Evolutionary conservation across 2,329 filamentous ascomycete species (phyloP), one percentile per base, ranked within the genome.

Genomic region (Hypoxylon rubiginosum): DNA sequence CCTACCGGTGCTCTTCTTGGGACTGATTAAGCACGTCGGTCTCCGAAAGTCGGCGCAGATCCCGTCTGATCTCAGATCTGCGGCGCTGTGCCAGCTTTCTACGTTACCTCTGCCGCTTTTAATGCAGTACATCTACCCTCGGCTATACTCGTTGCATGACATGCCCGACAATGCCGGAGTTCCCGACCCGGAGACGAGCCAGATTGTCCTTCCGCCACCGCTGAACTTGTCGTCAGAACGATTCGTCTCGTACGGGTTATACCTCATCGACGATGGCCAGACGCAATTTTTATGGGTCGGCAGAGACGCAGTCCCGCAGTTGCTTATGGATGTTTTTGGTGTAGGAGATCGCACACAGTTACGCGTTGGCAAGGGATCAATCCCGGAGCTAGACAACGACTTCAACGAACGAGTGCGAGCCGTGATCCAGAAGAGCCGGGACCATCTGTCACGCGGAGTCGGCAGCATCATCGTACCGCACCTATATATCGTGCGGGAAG

Each of bases 231-330:
- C 93, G 2, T 97, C 94, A 1, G 93, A 95, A 79, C 89, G 92
- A 50, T 87, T 99, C 53, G 92, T 93, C 3, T 88, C 94, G 0
- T 97, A 97, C 76, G 96, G 96, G 28, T 83, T 99, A 17, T 99
- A 99, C 80, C 87, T 99, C 62, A 96, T 99, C 73, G 96, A 99
- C 74, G 96, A 99, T 75, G 94, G 94, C 2, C 95, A 97, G 80
- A 97, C 93, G 5, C 96, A 99, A 78, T 99, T 99, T 86, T 82
- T 99, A 51, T 99, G 96, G 96, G 87, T 98, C 19, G 96, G 96
- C 13, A 90, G 94, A 36, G 95, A 99, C 72, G 91, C 95, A 1
- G 93, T 99, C 28, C 93, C 94, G 1, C 93, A 97, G 76, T 86
- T 99, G 32, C 84, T 98, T 43, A 81, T 86, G 56, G 96, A 99